phyloP scores from a whole-genome alignment of 257 asterid genomes.

The Solanum paucissectum region DNA sequence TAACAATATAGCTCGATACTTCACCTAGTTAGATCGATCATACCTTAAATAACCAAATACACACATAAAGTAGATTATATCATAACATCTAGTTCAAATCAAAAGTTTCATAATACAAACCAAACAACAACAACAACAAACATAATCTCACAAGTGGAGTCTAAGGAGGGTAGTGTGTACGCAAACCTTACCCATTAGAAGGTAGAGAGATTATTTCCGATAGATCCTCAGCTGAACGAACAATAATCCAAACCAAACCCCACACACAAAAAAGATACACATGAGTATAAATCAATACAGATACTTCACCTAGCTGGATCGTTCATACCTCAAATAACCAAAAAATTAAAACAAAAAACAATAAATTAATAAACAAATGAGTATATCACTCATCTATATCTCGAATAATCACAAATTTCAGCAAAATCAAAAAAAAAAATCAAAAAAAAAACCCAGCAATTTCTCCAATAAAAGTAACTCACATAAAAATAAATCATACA shows the following conservation, averaged over 20 bases:
- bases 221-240: neutral
- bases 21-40: neutral
- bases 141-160: rapidly evolving
- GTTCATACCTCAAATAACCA: neutral
- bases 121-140: neutral
- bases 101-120: neutral
- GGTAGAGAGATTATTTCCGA: neutral
- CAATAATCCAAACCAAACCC: neutral
- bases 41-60: neutral
- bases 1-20: neutral
- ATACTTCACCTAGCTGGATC: neutral
- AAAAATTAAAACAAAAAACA: neutral
- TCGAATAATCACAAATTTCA: neutral
- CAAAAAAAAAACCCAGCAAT: neutral
- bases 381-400: neutral
- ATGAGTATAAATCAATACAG: neutral
- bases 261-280: too few species aligned
- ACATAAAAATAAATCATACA: neutral
- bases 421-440: neutral
- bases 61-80: neutral
- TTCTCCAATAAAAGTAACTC: neutral
- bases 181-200: rapidly evolving
- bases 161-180: neutral
- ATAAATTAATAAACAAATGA: neutral
- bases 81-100: neutral